Base-by-base conservation (phyloP, 306 rosid genomes). In the Rosa lucieae region DNA sequence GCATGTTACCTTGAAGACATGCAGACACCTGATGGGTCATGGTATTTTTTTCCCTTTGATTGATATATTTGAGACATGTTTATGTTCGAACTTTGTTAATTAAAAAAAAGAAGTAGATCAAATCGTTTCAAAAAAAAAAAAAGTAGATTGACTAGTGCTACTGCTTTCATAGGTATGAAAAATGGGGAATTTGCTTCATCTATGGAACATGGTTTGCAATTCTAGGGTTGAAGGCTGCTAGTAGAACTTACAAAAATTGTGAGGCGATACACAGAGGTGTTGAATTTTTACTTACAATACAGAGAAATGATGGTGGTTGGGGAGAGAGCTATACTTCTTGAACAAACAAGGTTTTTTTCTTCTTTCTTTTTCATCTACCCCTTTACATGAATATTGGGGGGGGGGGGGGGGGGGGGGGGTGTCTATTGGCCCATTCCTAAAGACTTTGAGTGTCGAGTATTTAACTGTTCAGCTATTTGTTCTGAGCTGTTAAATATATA, bases 261-360 rank as follows among this genome's bases (percentile, higher is more conserved):
- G 73, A 59, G 23, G 79, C 84, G 2, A 14, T 80, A 7, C 67
- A 78, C 6, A 84, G 73, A 67, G 84, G 70, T 3, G 85, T 83
- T 4, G 17, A 65, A 1, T 85, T 85, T 76, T 62, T 85, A 2
- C 42, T 78, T 1, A 35, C 47, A 74, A 77, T 58, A 13, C 88
- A 85, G 32, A 85, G 49, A 18, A 29, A 69, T 11, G 74, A 85
- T 59, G 88, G 88, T 10, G 88, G 83, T 3, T 82, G 79, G 82
- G 83, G 88, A 65, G 88, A 85, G 63, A 85, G 88, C 70, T 85
- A 85, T 72, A 79, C 78, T 23, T 78, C 88, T 4, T 82, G 85
- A 40, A 72, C 79, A 17, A 77, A 73, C 18, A 85, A 70, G 83
- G 88, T 82, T 40, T 23, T 10, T 0, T 26, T 26, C 26, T 26